Percentiles rank a stretch among this genome's conserved stretches.
Evolutionary conservation across 352 stramenopile species (phyloP).

Genomic region (Pelagophyceae sp.): DNA sequence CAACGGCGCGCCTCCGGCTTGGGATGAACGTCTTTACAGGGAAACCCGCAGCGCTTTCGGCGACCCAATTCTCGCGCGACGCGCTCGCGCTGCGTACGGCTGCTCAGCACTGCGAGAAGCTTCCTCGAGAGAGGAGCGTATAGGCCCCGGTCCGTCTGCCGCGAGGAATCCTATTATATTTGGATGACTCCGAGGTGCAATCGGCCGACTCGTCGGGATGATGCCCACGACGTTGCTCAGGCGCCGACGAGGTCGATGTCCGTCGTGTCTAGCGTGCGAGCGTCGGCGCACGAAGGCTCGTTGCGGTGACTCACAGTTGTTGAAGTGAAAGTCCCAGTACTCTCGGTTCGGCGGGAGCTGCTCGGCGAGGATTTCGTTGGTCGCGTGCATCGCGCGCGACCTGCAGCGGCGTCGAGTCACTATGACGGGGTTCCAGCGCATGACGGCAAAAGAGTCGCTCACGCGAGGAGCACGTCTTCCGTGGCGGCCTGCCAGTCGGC

Average conservation of each 20-base stretch:
- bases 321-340: constrained; percentile 17
- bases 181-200: too few relatives aligned
- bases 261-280: background rate
- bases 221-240: background rate
- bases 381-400: constrained; percentile 11
- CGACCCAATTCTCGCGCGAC: too few relatives aligned
- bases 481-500: constrained; percentile 11
- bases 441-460: background rate
- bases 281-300: background rate
- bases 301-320: background rate
- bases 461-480: background rate
- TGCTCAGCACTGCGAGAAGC: too few relatives aligned
- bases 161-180: too few relatives aligned
- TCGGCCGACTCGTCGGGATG: too few relatives aligned
- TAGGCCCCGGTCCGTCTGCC: too few relatives aligned
- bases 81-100: too few relatives aligned
- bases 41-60: too few relatives aligned
- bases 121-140: too few relatives aligned
- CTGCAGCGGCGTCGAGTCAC: background rate
- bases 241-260: constrained; percentile 1
- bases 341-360: background rate
- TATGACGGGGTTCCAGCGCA: background rate
- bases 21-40: too few relatives aligned
- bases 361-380: constrained; percentile 7
- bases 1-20: too few relatives aligned